Evolutionary conservation across 306 rosid species (phyloP).

Genomic region (Begonia fuchsioides): DNA sequence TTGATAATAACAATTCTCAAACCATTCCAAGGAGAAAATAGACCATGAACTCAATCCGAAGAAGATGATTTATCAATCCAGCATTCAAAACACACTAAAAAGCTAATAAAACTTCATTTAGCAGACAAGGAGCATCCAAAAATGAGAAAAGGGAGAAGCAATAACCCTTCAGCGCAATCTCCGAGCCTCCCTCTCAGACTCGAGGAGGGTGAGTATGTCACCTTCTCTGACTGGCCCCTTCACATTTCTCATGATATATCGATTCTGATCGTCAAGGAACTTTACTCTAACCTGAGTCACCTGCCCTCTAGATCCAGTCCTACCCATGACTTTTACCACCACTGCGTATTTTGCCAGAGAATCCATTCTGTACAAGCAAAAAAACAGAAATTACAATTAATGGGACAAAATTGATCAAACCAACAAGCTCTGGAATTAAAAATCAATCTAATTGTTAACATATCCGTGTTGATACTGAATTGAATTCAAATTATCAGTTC

Average conservation of each 20-base stretch:
- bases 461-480: no score
- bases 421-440: no score
- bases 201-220: constrained; percentile 10
- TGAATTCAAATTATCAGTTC: no score
- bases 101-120: background rate
- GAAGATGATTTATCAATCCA: no score
- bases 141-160: background rate
- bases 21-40: no score
- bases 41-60: no score
- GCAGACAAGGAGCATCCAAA: background rate
- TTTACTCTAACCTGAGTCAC: constrained; percentile 13
- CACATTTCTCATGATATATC: constrained; percentile 13
- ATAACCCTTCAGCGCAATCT: constrained; percentile 11
- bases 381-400: no score
- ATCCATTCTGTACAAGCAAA: constrained; percentile 5
- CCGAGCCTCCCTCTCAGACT: constrained; percentile 15
- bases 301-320: constrained; percentile 12
- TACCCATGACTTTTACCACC: constrained; percentile 11
- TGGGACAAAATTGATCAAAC: no score
- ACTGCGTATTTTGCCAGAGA: constrained; percentile 9
- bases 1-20: no score
- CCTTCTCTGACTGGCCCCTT: constrained; percentile 17
- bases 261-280: constrained; percentile 15
- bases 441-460: no score
- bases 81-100: no score